Percentiles rank a stretch among this genome's conserved stretches.
These are phyloP conservation scores for Teunomyces panamensis DNA, from an alignment of 805 yeast species.

Conservation along the genomic window DNA sequence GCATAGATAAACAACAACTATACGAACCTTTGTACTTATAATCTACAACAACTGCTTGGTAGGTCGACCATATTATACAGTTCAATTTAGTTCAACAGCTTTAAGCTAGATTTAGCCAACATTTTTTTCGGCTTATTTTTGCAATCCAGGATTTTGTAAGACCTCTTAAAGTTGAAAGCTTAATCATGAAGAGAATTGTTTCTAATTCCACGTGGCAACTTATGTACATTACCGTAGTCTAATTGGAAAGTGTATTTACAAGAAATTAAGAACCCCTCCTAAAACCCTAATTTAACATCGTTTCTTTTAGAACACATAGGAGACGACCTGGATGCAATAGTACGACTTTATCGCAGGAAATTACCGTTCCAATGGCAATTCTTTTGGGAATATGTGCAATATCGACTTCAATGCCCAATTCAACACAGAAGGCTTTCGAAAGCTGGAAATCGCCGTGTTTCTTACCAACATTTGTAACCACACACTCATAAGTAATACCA, in stretches of 20 bases:
- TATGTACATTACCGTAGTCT: neutral
- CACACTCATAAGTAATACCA: constrained; percentile 32
- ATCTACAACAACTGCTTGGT: too few species aligned
- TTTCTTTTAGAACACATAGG: constrained; percentile 29
- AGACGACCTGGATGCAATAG: constrained; percentile 33
- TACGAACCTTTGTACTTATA: too few species aligned
- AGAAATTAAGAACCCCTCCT: neutral
- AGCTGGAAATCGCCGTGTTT: constrained; percentile 20
- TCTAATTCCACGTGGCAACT: too few species aligned
- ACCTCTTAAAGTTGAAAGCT: too few species aligned
- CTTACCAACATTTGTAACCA: constrained; percentile 33
- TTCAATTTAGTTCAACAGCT: too few species aligned
- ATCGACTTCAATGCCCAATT: constrained; percentile 47
- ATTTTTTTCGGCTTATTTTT: too few species aligned
- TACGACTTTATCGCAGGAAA: constrained; percentile 45
- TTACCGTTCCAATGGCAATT: constrained; percentile 41
- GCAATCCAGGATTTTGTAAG: too few species aligned
- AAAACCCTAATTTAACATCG: neutral
- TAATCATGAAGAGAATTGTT: too few species aligned
- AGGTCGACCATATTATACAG: too few species aligned
- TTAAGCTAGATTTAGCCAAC: too few species aligned
- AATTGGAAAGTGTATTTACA: neutral
- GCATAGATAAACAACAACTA: too few species aligned
- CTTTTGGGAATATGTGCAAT: constrained; percentile 20
- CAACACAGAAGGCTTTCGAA: constrained; percentile 47